These are phyloP conservation scores for Fusarium decemcellulare DNA, from an alignment of 2,329 filamentous ascomycete species.

Conservation along the genomic window DNA sequence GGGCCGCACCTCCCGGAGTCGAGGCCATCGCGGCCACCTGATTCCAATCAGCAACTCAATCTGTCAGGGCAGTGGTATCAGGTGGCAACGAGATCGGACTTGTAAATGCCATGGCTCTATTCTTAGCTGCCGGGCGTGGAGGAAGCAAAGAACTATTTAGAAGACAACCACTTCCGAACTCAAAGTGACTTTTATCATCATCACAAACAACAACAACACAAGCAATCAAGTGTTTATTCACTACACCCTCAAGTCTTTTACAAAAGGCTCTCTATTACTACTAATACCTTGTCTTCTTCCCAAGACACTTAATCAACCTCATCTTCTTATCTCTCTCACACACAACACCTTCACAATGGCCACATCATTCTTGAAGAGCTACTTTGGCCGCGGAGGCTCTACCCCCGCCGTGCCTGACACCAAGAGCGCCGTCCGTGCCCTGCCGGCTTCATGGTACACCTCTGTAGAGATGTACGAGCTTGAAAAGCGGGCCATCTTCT, in stretches of 20 bases:
- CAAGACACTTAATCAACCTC: constrained; percentile 13
- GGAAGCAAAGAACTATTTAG: constrained; percentile 38
- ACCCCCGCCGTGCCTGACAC: constrained; percentile 36
- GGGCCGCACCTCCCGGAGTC: constrained; percentile 21
- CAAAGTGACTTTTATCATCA: constrained; percentile 29
- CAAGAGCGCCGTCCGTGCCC: constrained; percentile 49
- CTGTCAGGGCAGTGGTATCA: constrained; percentile 37
- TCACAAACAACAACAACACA: constrained; percentile 18
- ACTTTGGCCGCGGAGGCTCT: constrained; percentile 54
- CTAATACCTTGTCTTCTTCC: constrained; percentile 12
- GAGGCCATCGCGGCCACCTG: constrained; percentile 25
- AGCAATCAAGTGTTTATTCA: neutral
- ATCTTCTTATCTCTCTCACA: constrained; percentile 13
- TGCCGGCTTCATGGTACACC: constrained; percentile 67
- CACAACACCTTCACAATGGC: constrained; percentile 40
- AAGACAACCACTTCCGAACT: constrained; percentile 38
- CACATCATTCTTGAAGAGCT: constrained; percentile 51
- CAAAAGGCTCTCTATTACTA: constrained; percentile 26
- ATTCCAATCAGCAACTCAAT: constrained; percentile 38
- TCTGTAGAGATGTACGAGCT: constrained; percentile 69
- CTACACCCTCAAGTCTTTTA: constrained; percentile 22
- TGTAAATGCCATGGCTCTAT: constrained; percentile 29
- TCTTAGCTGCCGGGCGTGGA: constrained; percentile 30
- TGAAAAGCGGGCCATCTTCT: constrained; percentile 70
- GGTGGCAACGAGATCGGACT: constrained; percentile 36